Base-by-base conservation (phyloP, 1,284 basidiomycete species). In the Boletus calvinii region DNA sequence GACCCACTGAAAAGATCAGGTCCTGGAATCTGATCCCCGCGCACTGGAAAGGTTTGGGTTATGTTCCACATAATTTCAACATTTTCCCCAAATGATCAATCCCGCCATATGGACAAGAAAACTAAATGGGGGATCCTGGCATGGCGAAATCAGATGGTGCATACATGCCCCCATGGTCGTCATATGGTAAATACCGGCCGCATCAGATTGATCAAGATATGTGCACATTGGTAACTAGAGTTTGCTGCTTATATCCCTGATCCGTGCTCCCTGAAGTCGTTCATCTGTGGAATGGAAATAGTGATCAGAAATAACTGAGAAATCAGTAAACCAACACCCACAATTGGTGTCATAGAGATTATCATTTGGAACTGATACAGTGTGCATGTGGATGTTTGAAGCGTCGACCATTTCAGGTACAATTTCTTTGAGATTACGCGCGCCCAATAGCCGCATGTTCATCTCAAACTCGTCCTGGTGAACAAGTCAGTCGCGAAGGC, bases 391-490 rank as follows among this genome's bases (percentile, higher is more conserved):
- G 35, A 94, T 73, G 47, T 83, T 84, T 2, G 83, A 80, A 12
- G 85, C 84, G 62, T 97, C 93, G 20, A 98, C 91, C 94, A 97
- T 94, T 41, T 84, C 81, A 0, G 90, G 90, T 0, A 84, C 83
- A 50, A 97, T 74, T 50, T 96, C 90, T 44, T 79, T 78, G 48
- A 97, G 69, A 0, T 80, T 88, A 1, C 80, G 82, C 0, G 93
- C 93, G 6, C 94, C 94, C 24, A 98, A 73, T 6, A 96, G 76
- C 18, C 92, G 84, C 81, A 96, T 81, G 71, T 91, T 92, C 89
- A 94, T 96, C 74, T 93, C 90, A 62, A 98, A 92, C 71, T 98
- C 94, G 61, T 94, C 92, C 89, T 95, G 55, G 35, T 29, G 22
- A 24, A 32, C 5, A 15, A 18, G 36, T 64, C 7, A 64, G 40